These are phyloP conservation scores for Fraxinus platypoda DNA, from an alignment of 305 asterid species.

Conservation along the genomic window DNA sequence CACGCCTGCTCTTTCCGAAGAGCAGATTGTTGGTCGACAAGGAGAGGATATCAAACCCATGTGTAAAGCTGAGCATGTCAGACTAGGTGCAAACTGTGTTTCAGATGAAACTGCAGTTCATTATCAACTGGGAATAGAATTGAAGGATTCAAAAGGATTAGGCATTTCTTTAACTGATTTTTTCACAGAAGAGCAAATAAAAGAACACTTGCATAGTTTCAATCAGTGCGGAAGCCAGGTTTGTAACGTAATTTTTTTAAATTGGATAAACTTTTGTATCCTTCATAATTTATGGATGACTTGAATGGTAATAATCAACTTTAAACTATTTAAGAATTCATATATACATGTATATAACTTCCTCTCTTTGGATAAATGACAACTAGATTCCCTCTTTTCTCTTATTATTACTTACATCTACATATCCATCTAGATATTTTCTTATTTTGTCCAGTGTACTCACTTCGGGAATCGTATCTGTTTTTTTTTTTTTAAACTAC, in stretches of 20 bases:
- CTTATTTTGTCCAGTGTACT: neutral
- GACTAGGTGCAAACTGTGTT: slow-evolving; percentile 24
- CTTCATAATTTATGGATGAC: neutral
- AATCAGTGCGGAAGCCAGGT: slow-evolving; percentile 41
- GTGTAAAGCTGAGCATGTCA: slow-evolving; percentile 20
- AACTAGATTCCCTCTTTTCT: neutral
- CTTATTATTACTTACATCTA: neutral
- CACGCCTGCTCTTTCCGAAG: slow-evolving; percentile 25
- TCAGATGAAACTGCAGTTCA: slow-evolving; percentile 23
- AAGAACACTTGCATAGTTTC: slow-evolving; percentile 58
- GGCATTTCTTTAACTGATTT: slow-evolving; percentile 60
- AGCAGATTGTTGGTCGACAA: slow-evolving; percentile 28
- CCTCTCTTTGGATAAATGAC: neutral
- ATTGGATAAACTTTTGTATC: neutral
- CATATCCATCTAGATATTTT: neutral
- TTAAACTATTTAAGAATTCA: neutral
- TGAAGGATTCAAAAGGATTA: slow-evolving; percentile 34
- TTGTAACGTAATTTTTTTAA: slow-evolving; percentile 21
- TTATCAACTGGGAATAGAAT: slow-evolving; percentile 24
- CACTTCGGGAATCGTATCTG: neutral
- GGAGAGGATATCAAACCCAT: slow-evolving; percentile 25
- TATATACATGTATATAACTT: neutral
- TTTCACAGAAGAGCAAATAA: slow-evolving; percentile 56
- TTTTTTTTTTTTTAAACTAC: slow-evolving; percentile 12
- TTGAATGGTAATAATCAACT: neutral